These are phyloP conservation scores for Botryotinia narcissicola DNA, from an alignment of 2,329 filamentous ascomycete genomes.

Conservation along the genomic window DNA sequence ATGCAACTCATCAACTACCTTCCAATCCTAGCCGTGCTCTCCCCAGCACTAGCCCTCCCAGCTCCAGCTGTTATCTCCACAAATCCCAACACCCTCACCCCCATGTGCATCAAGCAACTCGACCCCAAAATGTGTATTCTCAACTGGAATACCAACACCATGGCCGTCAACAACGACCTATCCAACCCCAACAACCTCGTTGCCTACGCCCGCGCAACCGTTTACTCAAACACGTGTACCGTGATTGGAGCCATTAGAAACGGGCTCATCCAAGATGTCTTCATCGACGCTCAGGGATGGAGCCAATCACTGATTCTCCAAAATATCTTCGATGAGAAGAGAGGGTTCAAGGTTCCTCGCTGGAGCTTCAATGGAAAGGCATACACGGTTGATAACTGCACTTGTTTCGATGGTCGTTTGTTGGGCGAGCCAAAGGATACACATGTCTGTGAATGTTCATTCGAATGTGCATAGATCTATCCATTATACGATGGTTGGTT, in stretches of 20 bases:
- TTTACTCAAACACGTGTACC: conserved; percentile 3
- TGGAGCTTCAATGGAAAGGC: not conserved
- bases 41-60: not conserved
- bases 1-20: conserved; percentile 18
- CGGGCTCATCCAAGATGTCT: not conserved
- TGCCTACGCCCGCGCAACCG: not conserved
- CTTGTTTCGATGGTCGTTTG: not conserved
- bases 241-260: not conserved
- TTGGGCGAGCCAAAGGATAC: conserved; percentile 4
- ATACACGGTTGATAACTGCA: not conserved
- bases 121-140: conserved; percentile 4
- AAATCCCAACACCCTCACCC: not conserved
- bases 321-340: not conserved
- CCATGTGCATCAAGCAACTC: conserved; percentile 1
- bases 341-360: not conserved
- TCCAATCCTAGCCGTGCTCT: not conserved
- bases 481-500: not conserved
- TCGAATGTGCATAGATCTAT: not conserved
- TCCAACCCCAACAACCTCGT: conserved; percentile 3
- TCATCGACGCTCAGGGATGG: not conserved
- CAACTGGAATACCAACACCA: conserved; percentile 17
- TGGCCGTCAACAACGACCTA: conserved; percentile 15
- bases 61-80: not conserved
- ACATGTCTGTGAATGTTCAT: conserved; percentile 6
- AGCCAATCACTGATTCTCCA: not conserved